phyloP scores from a whole-genome alignment of 441 rosid species.

The Populus hybrid region DNA sequence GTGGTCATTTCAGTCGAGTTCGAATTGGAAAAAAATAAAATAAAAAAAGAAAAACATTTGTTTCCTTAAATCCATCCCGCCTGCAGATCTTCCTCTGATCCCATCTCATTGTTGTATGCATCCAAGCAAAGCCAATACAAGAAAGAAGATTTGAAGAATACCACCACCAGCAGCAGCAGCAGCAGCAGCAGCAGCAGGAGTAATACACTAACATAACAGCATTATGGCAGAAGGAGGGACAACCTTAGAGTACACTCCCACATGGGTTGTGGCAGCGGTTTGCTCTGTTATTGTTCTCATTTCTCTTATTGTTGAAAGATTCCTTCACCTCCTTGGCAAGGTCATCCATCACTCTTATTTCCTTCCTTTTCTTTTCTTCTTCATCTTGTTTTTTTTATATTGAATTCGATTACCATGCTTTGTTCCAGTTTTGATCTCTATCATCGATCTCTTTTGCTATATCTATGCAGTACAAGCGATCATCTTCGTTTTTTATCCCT shows the following conservation, averaged over 20 bases:
- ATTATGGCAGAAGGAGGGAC: constrained; percentile 49
- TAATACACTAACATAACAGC: too few relatives aligned
- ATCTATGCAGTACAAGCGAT: not conserved
- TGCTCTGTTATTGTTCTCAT: constrained; percentile 59
- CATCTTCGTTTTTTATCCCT: not conserved
- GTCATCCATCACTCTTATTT: constrained; percentile 11
- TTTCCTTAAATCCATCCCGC: not conserved
- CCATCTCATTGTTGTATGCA: not conserved
- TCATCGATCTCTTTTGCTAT: not conserved
- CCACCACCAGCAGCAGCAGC: not conserved
- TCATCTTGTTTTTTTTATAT: not conserved
- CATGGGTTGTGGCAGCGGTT: constrained; percentile 80
- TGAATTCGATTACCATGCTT: not conserved
- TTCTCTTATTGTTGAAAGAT: constrained; percentile 57
- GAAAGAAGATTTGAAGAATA: not conserved
- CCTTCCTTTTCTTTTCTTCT: not conserved
- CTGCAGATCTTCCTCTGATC: not conserved
- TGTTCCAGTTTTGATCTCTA: not conserved
- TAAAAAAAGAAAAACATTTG: not conserved
- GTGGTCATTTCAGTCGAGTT: not conserved
- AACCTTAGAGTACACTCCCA: constrained; percentile 59
- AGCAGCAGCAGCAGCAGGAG: too few relatives aligned
- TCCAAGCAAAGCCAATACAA: not conserved
- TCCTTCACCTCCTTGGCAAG: constrained; percentile 66
- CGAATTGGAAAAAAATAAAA: not conserved